phyloP scores from a whole-genome alignment of 2,329 filamentous ascomycete genomes.

The Rachicladosporium sp. region DNA sequence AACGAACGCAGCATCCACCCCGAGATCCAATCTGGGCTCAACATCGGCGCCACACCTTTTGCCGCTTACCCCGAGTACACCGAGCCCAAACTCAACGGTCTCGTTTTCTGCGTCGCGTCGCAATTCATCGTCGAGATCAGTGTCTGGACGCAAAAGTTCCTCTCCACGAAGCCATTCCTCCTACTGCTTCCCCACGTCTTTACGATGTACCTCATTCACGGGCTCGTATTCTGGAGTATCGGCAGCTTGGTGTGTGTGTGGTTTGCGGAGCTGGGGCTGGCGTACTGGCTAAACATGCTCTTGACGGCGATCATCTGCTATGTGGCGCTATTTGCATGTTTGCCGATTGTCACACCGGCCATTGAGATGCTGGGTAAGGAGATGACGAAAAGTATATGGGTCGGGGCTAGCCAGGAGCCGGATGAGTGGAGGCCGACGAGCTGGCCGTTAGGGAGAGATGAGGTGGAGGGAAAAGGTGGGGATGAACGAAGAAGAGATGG shows the following conservation, averaged over 20 bases:
- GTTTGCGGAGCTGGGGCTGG: slow-evolving; percentile 21
- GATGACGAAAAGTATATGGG: slow-evolving; percentile 26
- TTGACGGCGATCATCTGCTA: slow-evolving; percentile 29
- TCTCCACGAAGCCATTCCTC: slow-evolving; percentile 29
- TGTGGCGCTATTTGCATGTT: slow-evolving; percentile 16
- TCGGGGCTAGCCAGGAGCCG: slow-evolving; percentile 24
- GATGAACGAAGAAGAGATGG: background rate
- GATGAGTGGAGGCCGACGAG: slow-evolving; percentile 20
- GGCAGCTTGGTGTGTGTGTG: slow-evolving; percentile 27
- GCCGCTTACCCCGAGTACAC: slow-evolving; percentile 32
- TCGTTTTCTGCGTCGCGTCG: slow-evolving; percentile 26
- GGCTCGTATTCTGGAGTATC: slow-evolving; percentile 34
- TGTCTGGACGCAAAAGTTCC: slow-evolving; percentile 28
- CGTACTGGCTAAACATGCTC: slow-evolving; percentile 26
- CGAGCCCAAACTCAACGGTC: slow-evolving; percentile 32
- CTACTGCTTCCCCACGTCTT: slow-evolving; percentile 38
- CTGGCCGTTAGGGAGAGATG: slow-evolving; percentile 8
- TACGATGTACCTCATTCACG: slow-evolving; percentile 38
- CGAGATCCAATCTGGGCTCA: slow-evolving; percentile 26
- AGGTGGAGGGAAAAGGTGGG: slow-evolving; percentile 1
- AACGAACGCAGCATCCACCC: slow-evolving; percentile 34
- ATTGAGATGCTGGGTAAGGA: slow-evolving; percentile 29
- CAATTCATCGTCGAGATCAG: slow-evolving; percentile 25
- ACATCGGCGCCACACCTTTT: slow-evolving; percentile 22
- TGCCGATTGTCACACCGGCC: slow-evolving; percentile 28